phyloP scores from a whole-genome alignment of 73 alveolate species.

The Tetrahymena malaccensis region DNA sequence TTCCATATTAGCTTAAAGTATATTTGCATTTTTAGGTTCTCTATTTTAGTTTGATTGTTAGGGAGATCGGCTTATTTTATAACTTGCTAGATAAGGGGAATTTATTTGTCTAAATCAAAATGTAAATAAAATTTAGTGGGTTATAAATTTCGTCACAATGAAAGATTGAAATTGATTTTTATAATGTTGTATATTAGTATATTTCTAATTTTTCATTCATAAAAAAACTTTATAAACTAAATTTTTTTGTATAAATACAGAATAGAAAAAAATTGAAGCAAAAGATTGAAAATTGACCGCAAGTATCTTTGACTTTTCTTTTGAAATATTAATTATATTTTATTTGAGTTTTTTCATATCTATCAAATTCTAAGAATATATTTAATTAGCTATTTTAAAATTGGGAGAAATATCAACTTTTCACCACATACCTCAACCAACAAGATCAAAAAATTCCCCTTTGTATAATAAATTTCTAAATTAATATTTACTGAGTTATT shows the following conservation, averaged over 20 bases:
- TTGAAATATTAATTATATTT: too few relatives aligned
- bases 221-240: not conserved
- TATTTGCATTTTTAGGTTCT: not conserved
- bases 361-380: too few relatives aligned
- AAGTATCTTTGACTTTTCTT: not conserved
- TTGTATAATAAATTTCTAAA: too few relatives aligned
- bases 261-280: not conserved
- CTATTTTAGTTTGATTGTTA: too few relatives aligned
- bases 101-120: not conserved
- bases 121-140: not conserved
- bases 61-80: not conserved
- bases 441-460: not conserved
- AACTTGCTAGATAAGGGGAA: too few relatives aligned
- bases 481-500: not conserved
- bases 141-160: not conserved
- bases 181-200: not conserved
- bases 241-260: not conserved
- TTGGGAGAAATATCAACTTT: not conserved
- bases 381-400: not conserved
- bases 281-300: not conserved
- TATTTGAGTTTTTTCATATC: not conserved
- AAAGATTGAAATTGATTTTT: not conserved
- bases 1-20: too few relatives aligned
- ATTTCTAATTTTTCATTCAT: too few relatives aligned
- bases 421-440: not conserved